Conservation (phyloP, 345 rosid genomes). For the Schrenkiella parvula region DNA sequence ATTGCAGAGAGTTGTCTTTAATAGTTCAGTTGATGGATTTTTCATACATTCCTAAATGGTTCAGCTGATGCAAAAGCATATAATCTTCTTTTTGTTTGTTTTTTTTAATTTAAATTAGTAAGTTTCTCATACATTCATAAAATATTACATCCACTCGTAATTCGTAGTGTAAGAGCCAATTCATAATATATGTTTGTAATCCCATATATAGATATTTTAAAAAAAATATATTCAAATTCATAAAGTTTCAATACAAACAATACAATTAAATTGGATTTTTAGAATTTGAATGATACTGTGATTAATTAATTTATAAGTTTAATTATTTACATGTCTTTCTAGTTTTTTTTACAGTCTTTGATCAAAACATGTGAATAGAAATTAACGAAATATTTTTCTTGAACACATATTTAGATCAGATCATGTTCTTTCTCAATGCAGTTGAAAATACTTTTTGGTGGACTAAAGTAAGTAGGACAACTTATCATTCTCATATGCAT, state of each 20-base stretch:
- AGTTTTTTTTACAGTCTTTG: background rate
- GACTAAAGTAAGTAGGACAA: background rate
- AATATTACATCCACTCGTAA: background rate
- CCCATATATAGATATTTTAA: no score
- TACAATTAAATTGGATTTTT: no score
- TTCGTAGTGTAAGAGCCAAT: background rate
- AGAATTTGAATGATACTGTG: background rate
- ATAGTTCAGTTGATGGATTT: background rate
- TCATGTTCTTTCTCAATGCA: background rate
- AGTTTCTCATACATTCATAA: background rate
- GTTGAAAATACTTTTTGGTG: background rate
- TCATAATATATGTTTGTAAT: no score
- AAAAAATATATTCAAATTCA: no score
- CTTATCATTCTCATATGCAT: background rate
- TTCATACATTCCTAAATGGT: background rate
- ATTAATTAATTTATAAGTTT: background rate
- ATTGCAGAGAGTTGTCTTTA: background rate
- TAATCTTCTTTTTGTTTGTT: background rate
- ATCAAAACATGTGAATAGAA: background rate
- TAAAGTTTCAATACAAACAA: no score
- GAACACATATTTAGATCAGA: background rate
- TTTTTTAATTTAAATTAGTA: background rate
- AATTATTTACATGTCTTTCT: background rate
- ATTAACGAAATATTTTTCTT: background rate
- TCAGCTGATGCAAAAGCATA: background rate